A percentile compares a stretch with the other conserved stretches of the same genome.
Conservation (phyloP, 768 basidiomycete genomes). For the Agaricus sinodeliciosus region DNA sequence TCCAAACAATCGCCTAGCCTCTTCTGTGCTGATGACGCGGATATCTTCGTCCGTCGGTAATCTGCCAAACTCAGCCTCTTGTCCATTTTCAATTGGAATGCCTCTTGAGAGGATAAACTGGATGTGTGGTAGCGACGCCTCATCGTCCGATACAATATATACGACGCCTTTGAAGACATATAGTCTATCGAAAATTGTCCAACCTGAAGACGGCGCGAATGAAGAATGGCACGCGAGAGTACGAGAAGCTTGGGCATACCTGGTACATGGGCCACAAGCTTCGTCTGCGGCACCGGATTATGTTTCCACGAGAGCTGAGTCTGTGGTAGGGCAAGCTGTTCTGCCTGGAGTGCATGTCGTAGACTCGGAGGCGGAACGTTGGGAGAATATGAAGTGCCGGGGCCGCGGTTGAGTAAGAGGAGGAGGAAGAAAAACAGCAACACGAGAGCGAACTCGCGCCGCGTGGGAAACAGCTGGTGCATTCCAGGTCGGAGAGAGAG, state of each 20-base stretch:
- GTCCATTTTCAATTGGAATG: constrained; percentile 48
- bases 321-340: constrained; percentile 12
- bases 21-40: constrained; percentile 59
- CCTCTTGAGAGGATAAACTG: constrained; percentile 69
- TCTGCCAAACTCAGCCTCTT: constrained; percentile 47
- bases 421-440: constrained; percentile 11
- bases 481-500: background rate
- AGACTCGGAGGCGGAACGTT: constrained; percentile 2
- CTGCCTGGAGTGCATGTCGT: constrained; percentile 12
- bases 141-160: constrained; percentile 75
- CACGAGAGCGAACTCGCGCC: constrained; percentile 14
- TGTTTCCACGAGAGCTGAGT: constrained; percentile 33
- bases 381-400: constrained; percentile 3
- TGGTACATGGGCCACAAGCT: constrained; percentile 68
- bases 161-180: constrained; percentile 79
- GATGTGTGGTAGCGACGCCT: constrained; percentile 57
- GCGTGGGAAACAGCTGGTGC: constrained; percentile 11
- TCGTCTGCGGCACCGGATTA: constrained; percentile 46
- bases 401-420: constrained; percentile 7
- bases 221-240: background rate
- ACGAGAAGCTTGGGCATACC: constrained; percentile 34
- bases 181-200: constrained; percentile 84
- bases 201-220: constrained; percentile 44
- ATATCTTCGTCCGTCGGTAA: constrained; percentile 77
- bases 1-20: constrained; percentile 68